phyloP scores from a whole-genome alignment of 2,329 filamentous ascomycete species.

The Stachybotrys chartarum region DNA sequence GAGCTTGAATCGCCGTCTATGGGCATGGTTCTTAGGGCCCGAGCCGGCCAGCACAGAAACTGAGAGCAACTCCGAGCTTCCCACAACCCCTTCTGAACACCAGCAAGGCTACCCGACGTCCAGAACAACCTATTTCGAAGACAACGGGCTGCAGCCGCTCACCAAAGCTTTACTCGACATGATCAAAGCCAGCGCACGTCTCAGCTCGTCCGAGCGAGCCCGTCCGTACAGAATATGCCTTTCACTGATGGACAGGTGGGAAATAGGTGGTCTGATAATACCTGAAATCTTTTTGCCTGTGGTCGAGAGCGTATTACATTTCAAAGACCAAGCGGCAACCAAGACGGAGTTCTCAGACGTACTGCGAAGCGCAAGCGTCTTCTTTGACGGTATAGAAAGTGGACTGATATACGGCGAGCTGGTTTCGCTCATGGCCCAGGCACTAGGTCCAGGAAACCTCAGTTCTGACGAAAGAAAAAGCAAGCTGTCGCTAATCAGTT shows the following conservation, averaged over 20 bases:
- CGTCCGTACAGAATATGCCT: conserved; percentile 86
- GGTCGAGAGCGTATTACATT: conserved; percentile 70
- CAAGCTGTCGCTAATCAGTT: conserved; percentile 67
- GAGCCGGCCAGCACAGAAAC: conserved; percentile 45
- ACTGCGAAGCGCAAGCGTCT: conserved; percentile 84
- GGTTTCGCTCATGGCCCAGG: conserved; percentile 56
- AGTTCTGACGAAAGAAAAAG: conserved; percentile 43
- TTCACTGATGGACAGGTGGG: conserved; percentile 97
- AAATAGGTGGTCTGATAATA: conserved; percentile 85
- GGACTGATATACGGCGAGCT: conserved; percentile 86
- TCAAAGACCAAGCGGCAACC: conserved; percentile 57
- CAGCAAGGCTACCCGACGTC: conserved; percentile 42
- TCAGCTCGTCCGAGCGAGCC: conserved; percentile 54
- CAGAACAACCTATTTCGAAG: conserved; percentile 75
- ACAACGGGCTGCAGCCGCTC: conserved; percentile 68
- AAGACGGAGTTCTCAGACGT: conserved; percentile 77
- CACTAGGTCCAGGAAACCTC: conserved; percentile 42
- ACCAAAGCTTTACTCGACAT: conserved; percentile 69
- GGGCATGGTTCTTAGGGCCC: conserved; percentile 91
- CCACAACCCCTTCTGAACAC: conserved; percentile 32
- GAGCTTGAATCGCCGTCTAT: conserved; percentile 91
- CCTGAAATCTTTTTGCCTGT: conserved; percentile 84
- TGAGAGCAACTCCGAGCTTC: conserved; percentile 39
- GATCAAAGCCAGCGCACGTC: conserved; percentile 45
- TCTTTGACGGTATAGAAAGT: conserved; percentile 96